Evolutionary conservation across 345 rosid species (phyloP).

Genomic region (Gossypium herbaceum): DNA sequence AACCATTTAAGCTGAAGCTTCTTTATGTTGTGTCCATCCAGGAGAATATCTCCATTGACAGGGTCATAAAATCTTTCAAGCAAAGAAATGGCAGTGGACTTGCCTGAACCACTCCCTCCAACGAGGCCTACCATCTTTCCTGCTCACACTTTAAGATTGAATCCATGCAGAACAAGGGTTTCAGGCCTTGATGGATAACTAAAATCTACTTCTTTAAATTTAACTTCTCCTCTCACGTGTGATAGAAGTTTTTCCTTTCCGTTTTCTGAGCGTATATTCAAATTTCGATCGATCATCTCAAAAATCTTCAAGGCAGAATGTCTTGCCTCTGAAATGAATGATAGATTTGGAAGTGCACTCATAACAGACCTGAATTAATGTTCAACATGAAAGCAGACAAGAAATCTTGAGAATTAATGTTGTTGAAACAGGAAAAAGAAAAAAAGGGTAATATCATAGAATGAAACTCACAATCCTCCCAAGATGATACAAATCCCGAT

Average conservation of each 20-base stretch:
- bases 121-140: slow-evolving; percentile 50
- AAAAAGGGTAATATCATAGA: not conserved
- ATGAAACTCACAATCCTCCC: slow-evolving; percentile 50
- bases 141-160: slow-evolving; percentile 40
- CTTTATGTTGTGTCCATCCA: slow-evolving; percentile 39
- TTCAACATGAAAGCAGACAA: not conserved
- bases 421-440: not conserved
- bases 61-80: slow-evolving; percentile 57
- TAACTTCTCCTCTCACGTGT: slow-evolving; percentile 40
- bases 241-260: slow-evolving; percentile 34
- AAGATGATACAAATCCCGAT: slow-evolving; percentile 36
- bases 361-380: slow-evolving; percentile 29
- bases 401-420: not conserved
- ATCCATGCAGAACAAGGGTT: slow-evolving; percentile 29
- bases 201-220: slow-evolving; percentile 44
- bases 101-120: slow-evolving; percentile 57
- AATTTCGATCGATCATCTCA: slow-evolving; percentile 40
- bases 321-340: slow-evolving; percentile 37
- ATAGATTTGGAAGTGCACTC: slow-evolving; percentile 43
- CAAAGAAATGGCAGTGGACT: slow-evolving; percentile 51
- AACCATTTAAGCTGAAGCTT: slow-evolving; percentile 48
- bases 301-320: slow-evolving; percentile 32
- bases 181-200: slow-evolving; percentile 49
- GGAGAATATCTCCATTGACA: slow-evolving; percentile 30
- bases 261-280: slow-evolving; percentile 33